phyloP scores from a whole-genome alignment of 176 grass and related monocot species.

The Calamus simplicifolius region DNA sequence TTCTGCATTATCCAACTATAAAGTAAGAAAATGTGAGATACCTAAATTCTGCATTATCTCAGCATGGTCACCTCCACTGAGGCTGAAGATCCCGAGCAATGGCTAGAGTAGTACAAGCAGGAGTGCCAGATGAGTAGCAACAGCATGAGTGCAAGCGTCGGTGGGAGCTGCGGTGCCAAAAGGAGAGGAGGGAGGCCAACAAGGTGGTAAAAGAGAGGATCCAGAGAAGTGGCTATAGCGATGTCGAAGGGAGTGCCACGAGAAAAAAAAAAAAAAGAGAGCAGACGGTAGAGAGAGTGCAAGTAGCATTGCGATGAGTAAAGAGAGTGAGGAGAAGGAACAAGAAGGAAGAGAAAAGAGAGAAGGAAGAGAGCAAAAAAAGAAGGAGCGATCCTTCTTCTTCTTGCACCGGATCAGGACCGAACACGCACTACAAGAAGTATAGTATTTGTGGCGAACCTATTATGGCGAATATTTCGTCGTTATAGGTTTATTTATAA shows the following conservation, averaged over 20 bases:
- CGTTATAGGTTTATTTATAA: too few species aligned
- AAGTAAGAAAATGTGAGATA: too few species aligned
- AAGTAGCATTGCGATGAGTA: too few species aligned
- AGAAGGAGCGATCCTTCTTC: conserved; percentile 34
- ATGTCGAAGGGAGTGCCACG: not conserved
- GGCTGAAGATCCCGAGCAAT: too few species aligned
- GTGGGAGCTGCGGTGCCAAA: conserved; percentile 3
- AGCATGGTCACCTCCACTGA: conserved; percentile 19
- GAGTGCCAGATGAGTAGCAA: conserved; percentile 10
- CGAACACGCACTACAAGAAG: too few species aligned
- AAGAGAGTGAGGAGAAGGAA: too few species aligned
- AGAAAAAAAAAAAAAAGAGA: not conserved
- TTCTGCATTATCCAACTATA: too few species aligned
- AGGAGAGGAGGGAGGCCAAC: conserved; percentile 11
- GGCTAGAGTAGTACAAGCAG: conserved; percentile 20
- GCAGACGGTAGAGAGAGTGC: too few species aligned
- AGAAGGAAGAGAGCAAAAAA: not conserved
- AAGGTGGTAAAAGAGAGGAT: not conserved
- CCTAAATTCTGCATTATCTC: too few species aligned
- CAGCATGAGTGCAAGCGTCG: conserved; percentile 18
- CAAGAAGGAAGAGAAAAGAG: too few species aligned
- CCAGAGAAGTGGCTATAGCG: not conserved
- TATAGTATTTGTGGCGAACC: too few species aligned
- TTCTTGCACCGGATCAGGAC: conserved; percentile 26
- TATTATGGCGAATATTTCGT: too few species aligned